phyloP scores from a whole-genome alignment of 2,329 filamentous ascomycete species.

The Diaporthe caulivora region DNA sequence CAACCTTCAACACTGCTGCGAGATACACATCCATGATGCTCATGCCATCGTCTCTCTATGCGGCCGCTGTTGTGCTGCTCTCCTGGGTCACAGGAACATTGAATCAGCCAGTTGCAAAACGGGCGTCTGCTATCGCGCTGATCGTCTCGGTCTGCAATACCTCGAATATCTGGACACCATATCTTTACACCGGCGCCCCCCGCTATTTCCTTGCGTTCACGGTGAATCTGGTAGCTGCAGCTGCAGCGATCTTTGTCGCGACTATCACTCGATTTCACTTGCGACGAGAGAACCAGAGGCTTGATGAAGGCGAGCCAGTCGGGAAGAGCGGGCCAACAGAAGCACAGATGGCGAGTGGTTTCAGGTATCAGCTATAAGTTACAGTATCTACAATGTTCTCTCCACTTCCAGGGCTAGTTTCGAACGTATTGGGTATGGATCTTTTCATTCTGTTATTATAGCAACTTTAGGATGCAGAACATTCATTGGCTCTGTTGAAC shows the following conservation, averaged over 20 bases:
- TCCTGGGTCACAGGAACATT: constrained; percentile 1
- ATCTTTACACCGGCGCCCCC: not conserved
- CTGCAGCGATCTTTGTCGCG: not conserved
- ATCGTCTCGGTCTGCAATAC: constrained; percentile 2
- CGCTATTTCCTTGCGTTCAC: not conserved
- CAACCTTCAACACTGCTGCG: not conserved
- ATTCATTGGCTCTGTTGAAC: no score
- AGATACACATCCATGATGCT: constrained; percentile 9
- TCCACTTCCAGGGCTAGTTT: not conserved
- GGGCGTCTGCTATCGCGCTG: not conserved
- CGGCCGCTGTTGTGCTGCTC: not conserved
- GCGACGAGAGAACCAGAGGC: not conserved
- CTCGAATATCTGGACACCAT: constrained; percentile 10
- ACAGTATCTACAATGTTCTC: not conserved
- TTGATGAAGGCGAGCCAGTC: not conserved
- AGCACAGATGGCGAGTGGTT: not conserved
- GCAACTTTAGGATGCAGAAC: no score
- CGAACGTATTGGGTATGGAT: no score
- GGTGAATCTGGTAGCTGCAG: not conserved
- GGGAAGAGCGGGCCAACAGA: not conserved
- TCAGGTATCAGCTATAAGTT: not conserved
- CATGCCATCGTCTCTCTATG: not conserved
- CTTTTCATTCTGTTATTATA: no score
- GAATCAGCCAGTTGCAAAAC: constrained; percentile 6
- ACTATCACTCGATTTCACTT: not conserved